phyloP scores from a whole-genome alignment of 129 eudicot genomes.

The Pulicaria dysenterica region DNA sequence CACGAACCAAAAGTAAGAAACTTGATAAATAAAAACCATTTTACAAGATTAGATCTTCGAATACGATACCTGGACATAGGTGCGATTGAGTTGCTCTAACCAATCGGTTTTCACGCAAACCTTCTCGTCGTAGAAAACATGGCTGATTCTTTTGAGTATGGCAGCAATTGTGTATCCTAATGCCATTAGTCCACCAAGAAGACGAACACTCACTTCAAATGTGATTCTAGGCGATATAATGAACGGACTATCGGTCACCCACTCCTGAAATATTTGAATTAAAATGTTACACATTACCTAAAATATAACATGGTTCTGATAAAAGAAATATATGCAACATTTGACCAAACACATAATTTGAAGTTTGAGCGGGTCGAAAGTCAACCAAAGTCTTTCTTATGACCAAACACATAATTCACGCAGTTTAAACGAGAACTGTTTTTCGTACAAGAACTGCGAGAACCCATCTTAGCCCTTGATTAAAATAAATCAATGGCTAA shows the following conservation, averaged over 20 bases:
- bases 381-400: neutral
- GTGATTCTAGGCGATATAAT: slow-evolving; percentile 98
- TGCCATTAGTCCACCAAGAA: slow-evolving; percentile 97
- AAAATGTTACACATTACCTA: neutral
- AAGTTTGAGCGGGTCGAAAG: neutral
- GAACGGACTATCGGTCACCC: slow-evolving; percentile 97
- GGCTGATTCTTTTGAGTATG: slow-evolving; percentile 90
- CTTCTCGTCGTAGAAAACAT: slow-evolving; percentile 77
- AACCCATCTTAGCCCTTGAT: no score
- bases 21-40: slow-evolving; percentile 1
- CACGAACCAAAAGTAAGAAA: slow-evolving; percentile 7
- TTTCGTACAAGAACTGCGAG: no score
- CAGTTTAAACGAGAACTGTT: no score
- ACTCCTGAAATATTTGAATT: slow-evolving; percentile 62
- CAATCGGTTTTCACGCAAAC: slow-evolving; percentile 88
- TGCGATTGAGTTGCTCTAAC: slow-evolving; percentile 92
- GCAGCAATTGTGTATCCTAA: slow-evolving; percentile 95
- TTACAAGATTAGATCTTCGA: neutral
- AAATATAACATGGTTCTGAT: slow-evolving; percentile 1
- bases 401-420: no score
- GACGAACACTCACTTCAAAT: slow-evolving; percentile 97
- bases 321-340: neutral
- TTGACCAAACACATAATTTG: neutral
- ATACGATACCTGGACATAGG: slow-evolving; percentile 74
- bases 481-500: no score